A percentile compares a stretch with the other conserved stretches of the same genome.
phyloP scores from a whole-genome alignment of 192 early-diverging fungal species.

The Irineochytrium annulatum region DNA sequence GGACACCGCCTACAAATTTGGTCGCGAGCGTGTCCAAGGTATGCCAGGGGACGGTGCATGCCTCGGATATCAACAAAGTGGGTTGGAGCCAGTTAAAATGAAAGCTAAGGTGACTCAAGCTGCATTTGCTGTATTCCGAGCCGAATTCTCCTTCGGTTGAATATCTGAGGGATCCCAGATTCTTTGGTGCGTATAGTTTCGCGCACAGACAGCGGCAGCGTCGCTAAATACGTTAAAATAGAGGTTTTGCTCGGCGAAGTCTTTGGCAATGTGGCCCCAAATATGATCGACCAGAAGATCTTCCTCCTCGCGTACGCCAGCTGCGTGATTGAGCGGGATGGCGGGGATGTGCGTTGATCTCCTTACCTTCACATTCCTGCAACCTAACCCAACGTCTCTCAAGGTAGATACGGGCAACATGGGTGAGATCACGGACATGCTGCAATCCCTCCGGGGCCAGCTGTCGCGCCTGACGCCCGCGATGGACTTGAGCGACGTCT shows the following conservation, averaged over 20 bases:
- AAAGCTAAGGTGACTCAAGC: not conserved
- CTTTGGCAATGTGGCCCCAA: conserved; percentile 5
- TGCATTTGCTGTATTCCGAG: conserved; percentile 10
- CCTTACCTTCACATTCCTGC: not conserved
- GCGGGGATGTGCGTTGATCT: not conserved
- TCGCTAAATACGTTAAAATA: not conserved
- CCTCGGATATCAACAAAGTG: conserved; percentile 13
- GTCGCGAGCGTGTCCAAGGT: not conserved
- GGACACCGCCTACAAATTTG: conserved; percentile 1
- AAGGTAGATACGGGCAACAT: not conserved
- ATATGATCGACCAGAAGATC: conserved; percentile 24
- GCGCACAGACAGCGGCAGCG: not conserved
- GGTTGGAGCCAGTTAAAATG: not conserved
- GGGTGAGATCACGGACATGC: conserved; percentile 1
- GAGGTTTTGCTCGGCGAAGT: conserved; percentile 21
- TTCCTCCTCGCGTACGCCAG: conserved; percentile 17
- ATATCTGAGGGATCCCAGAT: conserved; percentile 1
- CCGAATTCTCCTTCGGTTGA: not conserved
- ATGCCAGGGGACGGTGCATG: conserved; percentile 6
- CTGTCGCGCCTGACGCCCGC: conserved; percentile 15
- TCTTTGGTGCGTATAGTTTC: conserved; percentile 3
- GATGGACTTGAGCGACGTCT: conserved; percentile 19
- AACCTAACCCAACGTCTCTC: not conserved
- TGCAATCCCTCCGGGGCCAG: conserved; percentile 1
- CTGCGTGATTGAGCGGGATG: not conserved